Conservation (phyloP, 306 rosid species). For the Spatholobus suberectus region DNA sequence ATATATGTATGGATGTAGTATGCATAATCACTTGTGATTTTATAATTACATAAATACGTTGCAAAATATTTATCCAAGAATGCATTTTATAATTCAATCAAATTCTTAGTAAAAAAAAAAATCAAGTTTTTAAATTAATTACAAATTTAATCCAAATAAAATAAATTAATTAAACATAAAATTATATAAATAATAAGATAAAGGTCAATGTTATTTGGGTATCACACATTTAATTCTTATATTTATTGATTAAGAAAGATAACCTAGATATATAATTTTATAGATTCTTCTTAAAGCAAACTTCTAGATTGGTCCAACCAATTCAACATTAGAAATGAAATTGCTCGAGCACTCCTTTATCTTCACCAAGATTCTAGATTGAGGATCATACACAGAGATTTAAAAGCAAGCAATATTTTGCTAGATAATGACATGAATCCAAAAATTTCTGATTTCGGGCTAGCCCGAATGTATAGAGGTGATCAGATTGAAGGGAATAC, state of each 20-base stretch:
- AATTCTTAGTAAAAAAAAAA: too few species aligned
- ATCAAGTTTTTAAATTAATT: too few species aligned
- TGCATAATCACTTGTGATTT: too few species aligned
- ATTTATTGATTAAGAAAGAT: not conserved
- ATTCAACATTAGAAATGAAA: not conserved
- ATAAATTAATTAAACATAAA: too few species aligned
- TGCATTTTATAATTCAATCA: too few species aligned
- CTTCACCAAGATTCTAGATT: conserved; percentile 40
- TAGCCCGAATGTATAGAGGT: conserved; percentile 25
- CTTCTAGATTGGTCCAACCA: not conserved
- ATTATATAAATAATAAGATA: too few species aligned
- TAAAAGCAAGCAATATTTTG: conserved; percentile 33
- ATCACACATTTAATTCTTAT: not conserved
- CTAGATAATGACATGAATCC: conserved; percentile 4
- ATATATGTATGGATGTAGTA: too few species aligned
- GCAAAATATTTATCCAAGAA: too few species aligned
- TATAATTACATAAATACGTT: too few species aligned
- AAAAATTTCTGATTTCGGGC: conserved; percentile 39
- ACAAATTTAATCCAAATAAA: too few species aligned
- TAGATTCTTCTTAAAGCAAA: not conserved
- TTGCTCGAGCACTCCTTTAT: conserved; percentile 32
- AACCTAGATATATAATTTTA: not conserved
- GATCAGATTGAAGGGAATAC: conserved; percentile 28
- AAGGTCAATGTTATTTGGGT: too few species aligned
- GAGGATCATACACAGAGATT: conserved; percentile 24